A percentile compares a stretch with the other conserved stretches of the same genome.
These are phyloP conservation scores for Teratosphaeria gauchensis DNA, from an alignment of 2,329 filamentous ascomycete species.

Conservation along the genomic window DNA sequence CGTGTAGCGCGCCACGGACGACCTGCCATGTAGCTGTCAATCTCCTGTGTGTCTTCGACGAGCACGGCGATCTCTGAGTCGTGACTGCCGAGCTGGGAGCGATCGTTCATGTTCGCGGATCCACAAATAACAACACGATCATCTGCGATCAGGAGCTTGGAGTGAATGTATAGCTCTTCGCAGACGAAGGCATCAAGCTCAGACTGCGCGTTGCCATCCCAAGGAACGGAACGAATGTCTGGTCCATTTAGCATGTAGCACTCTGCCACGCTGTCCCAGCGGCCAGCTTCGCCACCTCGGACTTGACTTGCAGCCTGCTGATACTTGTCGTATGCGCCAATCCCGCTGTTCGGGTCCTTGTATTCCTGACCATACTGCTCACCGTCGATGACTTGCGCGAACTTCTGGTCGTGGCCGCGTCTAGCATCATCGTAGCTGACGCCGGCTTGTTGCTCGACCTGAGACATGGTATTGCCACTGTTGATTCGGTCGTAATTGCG, in stretches of 20 bases:
- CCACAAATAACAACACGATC: slow-evolving; percentile 76
- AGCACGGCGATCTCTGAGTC: slow-evolving; percentile 87
- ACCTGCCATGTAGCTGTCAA: slow-evolving; percentile 66
- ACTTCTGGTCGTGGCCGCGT: slow-evolving; percentile 50
- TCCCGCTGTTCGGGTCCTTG: slow-evolving; percentile 11
- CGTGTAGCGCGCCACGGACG: slow-evolving; percentile 59
- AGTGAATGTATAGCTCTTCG: slow-evolving; percentile 55
- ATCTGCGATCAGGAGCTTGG: slow-evolving; percentile 70
- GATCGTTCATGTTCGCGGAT: slow-evolving; percentile 59
- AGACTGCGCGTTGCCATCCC: slow-evolving; percentile 43
- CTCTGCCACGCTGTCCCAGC: slow-evolving; percentile 66
- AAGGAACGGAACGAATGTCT: slow-evolving; percentile 56
- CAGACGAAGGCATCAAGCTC: slow-evolving; percentile 55
- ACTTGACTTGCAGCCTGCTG: slow-evolving; percentile 50
- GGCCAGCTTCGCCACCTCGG: slow-evolving; percentile 38
- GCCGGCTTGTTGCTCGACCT: slow-evolving; percentile 53
- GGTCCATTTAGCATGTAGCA: slow-evolving; percentile 76
- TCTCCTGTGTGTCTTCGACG: slow-evolving; percentile 64
- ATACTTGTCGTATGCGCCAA: slow-evolving; percentile 41
- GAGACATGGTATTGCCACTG: slow-evolving; percentile 50
- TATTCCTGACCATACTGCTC: slow-evolving; percentile 27
- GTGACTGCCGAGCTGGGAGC: slow-evolving; percentile 71
- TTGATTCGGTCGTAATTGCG: slow-evolving; percentile 80
- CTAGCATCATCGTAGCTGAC: slow-evolving; percentile 59
- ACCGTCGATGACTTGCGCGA: slow-evolving; percentile 28